A percentile compares a stretch with the other conserved stretches of the same genome.
Evolutionary conservation across 371 early-diverging fungal genomes (phyloP).

Genomic region (Apophysomyces trapeziformis): DNA sequence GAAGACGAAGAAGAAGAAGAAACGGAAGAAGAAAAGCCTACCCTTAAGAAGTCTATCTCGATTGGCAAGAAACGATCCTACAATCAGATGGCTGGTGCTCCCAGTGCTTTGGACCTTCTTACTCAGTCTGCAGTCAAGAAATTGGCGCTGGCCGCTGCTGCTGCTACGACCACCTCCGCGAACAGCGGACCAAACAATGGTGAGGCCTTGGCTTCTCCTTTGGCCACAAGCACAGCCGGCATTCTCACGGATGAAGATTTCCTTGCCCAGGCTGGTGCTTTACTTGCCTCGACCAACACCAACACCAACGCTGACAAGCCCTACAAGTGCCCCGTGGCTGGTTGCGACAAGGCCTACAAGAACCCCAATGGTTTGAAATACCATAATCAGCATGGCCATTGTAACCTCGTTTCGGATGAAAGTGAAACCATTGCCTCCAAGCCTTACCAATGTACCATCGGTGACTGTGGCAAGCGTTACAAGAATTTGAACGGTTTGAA

Average conservation of each 20-base stretch:
- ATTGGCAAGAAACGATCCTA: conserved; percentile 44
- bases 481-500: conserved; percentile 96
- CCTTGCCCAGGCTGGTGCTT: conserved; percentile 53
- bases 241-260: conserved; percentile 52
- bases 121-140: conserved; percentile 51
- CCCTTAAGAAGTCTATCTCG: conserved; percentile 17
- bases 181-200: conserved; percentile 9
- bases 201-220: conserved; percentile 28
- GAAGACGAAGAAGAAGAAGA: conserved; percentile 30
- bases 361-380: conserved; percentile 98
- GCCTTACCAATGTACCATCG: conserved; percentile 70
- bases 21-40: conserved; percentile 7
- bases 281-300: conserved; percentile 45
- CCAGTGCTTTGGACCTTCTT: conserved; percentile 47
- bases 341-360: conserved; percentile 98
- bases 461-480: conserved; percentile 50
- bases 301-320: conserved; percentile 68
- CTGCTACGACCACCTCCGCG: neutral
- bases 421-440: conserved; percentile 63
- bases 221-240: neutral
- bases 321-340: conserved; percentile 83
- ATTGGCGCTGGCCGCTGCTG: conserved; percentile 37
- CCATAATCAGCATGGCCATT: conserved; percentile 90
- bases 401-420: conserved; percentile 48
- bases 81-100: conserved; percentile 24